A percentile compares a stretch with the other conserved stretches of the same genome.
Conservation (phyloP, 2,329 filamentous ascomycete genomes). For the Atkinsonella texensis region DNA sequence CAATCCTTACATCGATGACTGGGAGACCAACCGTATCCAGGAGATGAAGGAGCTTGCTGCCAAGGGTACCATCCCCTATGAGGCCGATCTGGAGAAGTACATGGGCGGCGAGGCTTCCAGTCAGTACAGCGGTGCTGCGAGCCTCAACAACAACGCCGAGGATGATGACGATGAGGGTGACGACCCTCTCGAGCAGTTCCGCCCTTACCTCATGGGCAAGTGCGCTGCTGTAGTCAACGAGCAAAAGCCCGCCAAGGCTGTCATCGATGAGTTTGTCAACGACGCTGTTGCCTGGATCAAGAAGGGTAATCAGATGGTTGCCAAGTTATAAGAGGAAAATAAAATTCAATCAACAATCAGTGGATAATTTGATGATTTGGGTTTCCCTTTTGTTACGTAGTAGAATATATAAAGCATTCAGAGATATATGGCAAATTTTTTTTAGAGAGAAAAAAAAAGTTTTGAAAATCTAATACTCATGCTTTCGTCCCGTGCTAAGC, state of each 20-base stretch:
- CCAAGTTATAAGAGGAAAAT: constrained; percentile 49
- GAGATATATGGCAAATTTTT: background rate
- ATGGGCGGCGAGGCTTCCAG: constrained; percentile 48
- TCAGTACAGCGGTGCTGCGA: constrained; percentile 41
- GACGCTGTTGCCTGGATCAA: constrained; percentile 65
- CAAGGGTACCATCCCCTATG: constrained; percentile 86
- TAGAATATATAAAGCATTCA: constrained; percentile 12
- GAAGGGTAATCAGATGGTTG: constrained; percentile 54
- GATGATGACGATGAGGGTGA: constrained; percentile 64
- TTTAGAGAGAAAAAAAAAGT: background rate
- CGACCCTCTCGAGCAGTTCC: constrained; percentile 81
- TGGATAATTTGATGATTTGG: constrained; percentile 5
- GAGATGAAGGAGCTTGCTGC: constrained; percentile 89
- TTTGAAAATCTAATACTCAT: background rate
- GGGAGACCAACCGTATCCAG: constrained; percentile 79
- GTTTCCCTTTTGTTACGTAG: constrained; percentile 8
- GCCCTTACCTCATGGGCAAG: constrained; percentile 94
- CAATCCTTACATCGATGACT: constrained; percentile 89
- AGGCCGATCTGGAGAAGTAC: constrained; percentile 84
- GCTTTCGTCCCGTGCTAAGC: background rate
- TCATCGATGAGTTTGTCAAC: constrained; percentile 85
- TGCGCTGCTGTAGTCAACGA: constrained; percentile 88
- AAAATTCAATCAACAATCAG: background rate
- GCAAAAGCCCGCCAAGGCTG: constrained; percentile 78
- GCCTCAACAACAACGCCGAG: constrained; percentile 54